Evolutionary conservation across 257 asterid species (phyloP), one percentile per base, ranked within the genome.

Genomic region (Nicotiana benthamiana): DNA sequence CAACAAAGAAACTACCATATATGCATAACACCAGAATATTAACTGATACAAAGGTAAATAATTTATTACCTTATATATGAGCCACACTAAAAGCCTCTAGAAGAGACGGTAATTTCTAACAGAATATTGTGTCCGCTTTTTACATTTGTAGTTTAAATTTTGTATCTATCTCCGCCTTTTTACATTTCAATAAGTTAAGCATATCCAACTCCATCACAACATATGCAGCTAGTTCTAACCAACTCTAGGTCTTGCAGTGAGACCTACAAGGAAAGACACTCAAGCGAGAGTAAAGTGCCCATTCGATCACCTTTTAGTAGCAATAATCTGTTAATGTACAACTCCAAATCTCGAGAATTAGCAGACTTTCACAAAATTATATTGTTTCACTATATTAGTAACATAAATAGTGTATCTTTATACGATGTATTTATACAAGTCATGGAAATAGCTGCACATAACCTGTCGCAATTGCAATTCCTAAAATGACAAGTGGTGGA

Each of bases 361-460:
- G 16, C 7, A 48, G 79, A 15, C 43, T 13, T 46, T 46, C 51
- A 27, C 24, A 74, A 74, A 15, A 6, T 74, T 74, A 26, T 48
- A 8, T 46, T 48, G 79, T 13, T 24, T 10, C 67, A 66, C 48
- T 36, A 54, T 27, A 12, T 48, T 46, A 3, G 66, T 48, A 8
- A 68, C 3, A 15, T 66, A 72, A 32, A 80, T 26, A 62, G 77
- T 10, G 79, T 79, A 30, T 54, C 40, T 26, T 79, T 80, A 54
- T 72, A 81, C 34, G 56, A 30, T n/a, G 11, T 20, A 60, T 5
- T 32, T 65, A 56, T 59, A 62, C 56, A 75, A 66, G 20, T 93
- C 90, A 95, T 26, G 99, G 98, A 63, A 93, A 90, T 46, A 95
- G 93, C 85, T 92, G 97, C 81, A 95, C 98, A 59, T 92, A 92